A percentile compares a stretch with the other conserved stretches of the same genome.
Evolutionary conservation across 2,329 filamentous ascomycete species (phyloP).

Genomic region (Epichloe uncinata): DNA sequence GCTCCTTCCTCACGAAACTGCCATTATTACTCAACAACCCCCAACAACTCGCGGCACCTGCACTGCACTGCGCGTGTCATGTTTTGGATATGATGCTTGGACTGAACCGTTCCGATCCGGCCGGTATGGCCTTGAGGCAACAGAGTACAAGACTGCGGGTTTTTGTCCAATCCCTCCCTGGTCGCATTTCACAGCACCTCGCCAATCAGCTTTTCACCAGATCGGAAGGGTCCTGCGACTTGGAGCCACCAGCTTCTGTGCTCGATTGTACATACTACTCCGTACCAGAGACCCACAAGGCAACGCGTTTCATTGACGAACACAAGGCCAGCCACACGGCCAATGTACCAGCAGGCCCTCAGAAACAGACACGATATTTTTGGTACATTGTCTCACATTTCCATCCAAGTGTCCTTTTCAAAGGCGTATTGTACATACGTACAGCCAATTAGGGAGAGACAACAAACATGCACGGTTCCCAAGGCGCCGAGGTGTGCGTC

Average conservation of each 20-base stretch:
- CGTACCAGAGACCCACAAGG: slow-evolving; percentile 13
- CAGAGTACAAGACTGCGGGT: no score
- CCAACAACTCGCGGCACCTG: no score
- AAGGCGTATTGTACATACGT: no score
- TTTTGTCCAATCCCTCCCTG: no score
- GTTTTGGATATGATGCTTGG: no score
- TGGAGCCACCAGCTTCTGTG: not conserved
- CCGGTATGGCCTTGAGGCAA: no score
- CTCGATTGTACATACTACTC: not conserved
- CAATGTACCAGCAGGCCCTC: slow-evolving; percentile 5
- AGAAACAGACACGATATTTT: slow-evolving; percentile 8
- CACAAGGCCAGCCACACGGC: slow-evolving; percentile 23
- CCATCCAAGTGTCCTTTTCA: not conserved
- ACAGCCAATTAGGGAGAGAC: not conserved
- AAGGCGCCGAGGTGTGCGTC: no score
- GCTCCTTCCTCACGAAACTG: not conserved
- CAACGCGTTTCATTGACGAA: slow-evolving; percentile 23
- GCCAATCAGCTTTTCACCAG: not conserved
- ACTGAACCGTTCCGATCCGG: no score
- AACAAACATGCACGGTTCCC: not conserved
- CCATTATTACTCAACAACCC: not conserved
- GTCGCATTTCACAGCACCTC: not conserved
- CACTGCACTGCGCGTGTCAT: no score
- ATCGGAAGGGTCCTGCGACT: not conserved
- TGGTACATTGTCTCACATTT: slow-evolving; percentile 9